These are phyloP conservation scores for Neonothopanus nambi DNA, from an alignment of 1,284 basidiomycete genomes.

Conservation along the genomic window DNA sequence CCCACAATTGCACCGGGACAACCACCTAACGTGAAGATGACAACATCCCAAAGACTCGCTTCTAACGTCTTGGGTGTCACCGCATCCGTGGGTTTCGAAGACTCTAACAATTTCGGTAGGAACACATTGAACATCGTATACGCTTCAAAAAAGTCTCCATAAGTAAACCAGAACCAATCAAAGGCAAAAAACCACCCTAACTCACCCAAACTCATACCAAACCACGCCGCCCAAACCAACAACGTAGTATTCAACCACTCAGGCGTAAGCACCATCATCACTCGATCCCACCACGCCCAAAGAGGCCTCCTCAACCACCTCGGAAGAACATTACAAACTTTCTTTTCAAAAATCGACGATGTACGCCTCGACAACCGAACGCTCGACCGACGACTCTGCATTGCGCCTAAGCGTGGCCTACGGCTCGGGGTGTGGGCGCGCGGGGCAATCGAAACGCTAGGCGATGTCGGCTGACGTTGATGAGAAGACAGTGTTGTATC, in stretches of 20 bases:
- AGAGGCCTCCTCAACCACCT: slow-evolving; percentile 50
- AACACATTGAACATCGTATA: slow-evolving; percentile 98
- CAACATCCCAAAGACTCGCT: slow-evolving; percentile 78
- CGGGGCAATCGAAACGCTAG: too few species aligned
- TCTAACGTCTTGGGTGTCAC: slow-evolving; percentile 52
- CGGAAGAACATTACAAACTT: slow-evolving; percentile 45
- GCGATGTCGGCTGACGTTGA: not conserved
- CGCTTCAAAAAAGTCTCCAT: slow-evolving; percentile 42
- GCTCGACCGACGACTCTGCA: slow-evolving; percentile 20
- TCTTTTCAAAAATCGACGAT: slow-evolving; percentile 45
- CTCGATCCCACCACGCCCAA: slow-evolving; percentile 68
- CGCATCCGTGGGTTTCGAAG: slow-evolving; percentile 19
- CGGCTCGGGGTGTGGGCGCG: not conserved
- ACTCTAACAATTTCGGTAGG: slow-evolving; percentile 86
- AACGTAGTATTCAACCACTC: slow-evolving; percentile 85
- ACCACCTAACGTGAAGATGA: slow-evolving; percentile 82
- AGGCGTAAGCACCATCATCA: slow-evolving; percentile 76
- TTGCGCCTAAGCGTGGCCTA: slow-evolving; percentile 16
- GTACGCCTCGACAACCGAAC: slow-evolving; percentile 11
- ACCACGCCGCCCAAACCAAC: slow-evolving; percentile 86
- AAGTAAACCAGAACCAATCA: not conserved
- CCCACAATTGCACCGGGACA: slow-evolving; percentile 84
- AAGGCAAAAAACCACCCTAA: slow-evolving; percentile 12
- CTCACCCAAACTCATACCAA: slow-evolving; percentile 77
- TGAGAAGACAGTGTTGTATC: not conserved